Conservation (phyloP, 176 grass and related monocot genomes). For the Puya raimondii region DNA sequence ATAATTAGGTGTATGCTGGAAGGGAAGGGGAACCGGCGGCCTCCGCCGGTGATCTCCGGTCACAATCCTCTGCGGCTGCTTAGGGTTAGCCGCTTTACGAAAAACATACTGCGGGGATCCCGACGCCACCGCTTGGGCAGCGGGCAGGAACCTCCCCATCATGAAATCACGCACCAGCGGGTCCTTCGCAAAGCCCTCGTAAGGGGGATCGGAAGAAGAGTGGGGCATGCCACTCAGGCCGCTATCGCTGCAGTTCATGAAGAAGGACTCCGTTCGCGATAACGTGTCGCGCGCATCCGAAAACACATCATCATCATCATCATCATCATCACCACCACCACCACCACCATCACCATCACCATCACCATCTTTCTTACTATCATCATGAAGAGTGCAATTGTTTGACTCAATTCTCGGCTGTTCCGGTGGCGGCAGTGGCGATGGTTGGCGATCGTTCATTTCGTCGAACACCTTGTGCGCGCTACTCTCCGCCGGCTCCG, state of each 20-base stretch:
- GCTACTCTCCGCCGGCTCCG: not conserved
- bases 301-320: conserved; percentile 72
- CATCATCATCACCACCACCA: conserved; percentile 17
- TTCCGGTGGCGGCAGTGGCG: not conserved
- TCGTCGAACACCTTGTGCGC: not conserved
- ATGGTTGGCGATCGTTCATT: not conserved
- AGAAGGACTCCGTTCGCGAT: conserved; percentile 58
- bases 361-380: conserved; percentile 6
- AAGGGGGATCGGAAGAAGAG: not conserved
- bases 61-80: not conserved
- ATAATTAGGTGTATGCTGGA: conserved; percentile 62
- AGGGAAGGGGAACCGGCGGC: conserved; percentile 49
- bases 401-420: not conserved
- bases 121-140: conserved; percentile 66
- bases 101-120: conserved; percentile 82
- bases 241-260: conserved; percentile 95
- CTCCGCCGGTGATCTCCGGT: conserved; percentile 29
- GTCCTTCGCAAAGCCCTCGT: conserved; percentile 8
- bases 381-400: not conserved
- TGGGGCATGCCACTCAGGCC: conserved; percentile 60
- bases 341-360: conserved; percentile 2
- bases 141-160: conserved; percentile 82
- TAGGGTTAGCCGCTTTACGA: conserved; percentile 30
- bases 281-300: conserved; percentile 87
- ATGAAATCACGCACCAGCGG: conserved; percentile 49